Evolutionary conservation across 2,329 filamentous ascomycete genomes (phyloP), one percentile per base, ranked within the genome.

Genomic region (Decorospora gaudefroyi): DNA sequence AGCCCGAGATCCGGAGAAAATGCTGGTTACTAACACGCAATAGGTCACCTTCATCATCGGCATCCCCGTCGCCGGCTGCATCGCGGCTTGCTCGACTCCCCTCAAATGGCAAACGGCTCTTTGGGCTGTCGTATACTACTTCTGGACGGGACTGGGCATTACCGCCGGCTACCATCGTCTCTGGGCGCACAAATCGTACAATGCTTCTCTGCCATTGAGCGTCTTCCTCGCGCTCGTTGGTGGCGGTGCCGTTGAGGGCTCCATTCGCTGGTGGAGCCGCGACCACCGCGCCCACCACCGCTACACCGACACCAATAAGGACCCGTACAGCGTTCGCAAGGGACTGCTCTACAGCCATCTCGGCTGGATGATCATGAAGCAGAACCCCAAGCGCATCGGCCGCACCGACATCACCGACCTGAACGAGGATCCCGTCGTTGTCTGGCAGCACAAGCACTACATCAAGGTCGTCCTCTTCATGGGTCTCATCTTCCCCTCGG

Each of bases 1-100:
- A 4, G 4, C 9, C 7, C 17, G 21, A 18, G 12, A 8, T n/a
- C 21, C 3, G 6, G 3, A 2, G 2, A 11, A 21, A 6, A 19
- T 2, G 6, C 11, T 13, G 17, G 17, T 11, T 4, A 17, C 62
- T 65, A 49, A 67, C 53, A 35, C 2, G 4, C 11, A 6, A 89
- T 91, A 95, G 75, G 84, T 88, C 50, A 81, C 78, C 57, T 82
- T 96, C 71, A 92, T 96, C 70, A 73, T 95, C 57, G 78, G 86
- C 53, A 79, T 96, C 31, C 90, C 91, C 23, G 49, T 92, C 33
- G 77, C 82, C 50, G 91, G 90, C 52, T 81, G 87, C 69, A 72
- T 93, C 61, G 80, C 83, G 46, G 80, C 90, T 45, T 85, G 88
- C 74, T 96, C 86, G 85, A 86, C 89, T 26, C 88, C 89, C 42